phyloP scores from a whole-genome alignment of 176 grass and related monocot species.

The Ananas comosus region DNA sequence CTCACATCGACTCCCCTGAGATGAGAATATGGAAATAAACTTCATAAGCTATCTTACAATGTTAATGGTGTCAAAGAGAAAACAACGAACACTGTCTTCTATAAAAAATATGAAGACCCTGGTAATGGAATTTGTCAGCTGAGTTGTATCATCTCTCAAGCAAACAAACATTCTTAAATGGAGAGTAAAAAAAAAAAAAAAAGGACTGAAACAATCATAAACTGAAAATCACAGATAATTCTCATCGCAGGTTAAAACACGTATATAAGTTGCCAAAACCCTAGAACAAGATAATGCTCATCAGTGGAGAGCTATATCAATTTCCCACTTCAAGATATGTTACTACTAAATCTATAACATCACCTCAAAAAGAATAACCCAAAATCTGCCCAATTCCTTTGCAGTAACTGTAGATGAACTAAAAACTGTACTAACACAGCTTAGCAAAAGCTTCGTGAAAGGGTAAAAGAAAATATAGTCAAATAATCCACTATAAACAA shows the following conservation, averaged over 20 bases:
- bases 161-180: too few species aligned
- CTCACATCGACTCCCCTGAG: background rate
- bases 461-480: background rate
- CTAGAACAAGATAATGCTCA: background rate
- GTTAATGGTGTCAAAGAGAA: background rate
- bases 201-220: background rate
- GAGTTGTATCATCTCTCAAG: too few species aligned
- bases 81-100: background rate
- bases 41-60: background rate
- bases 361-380: background rate
- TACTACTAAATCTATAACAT: background rate
- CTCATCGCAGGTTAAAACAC: background rate
- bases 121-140: too few species aligned
- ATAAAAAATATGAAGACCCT: too few species aligned
- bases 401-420: background rate
- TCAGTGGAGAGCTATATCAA: background rate
- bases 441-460: background rate
- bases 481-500: background rate
- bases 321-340: background rate
- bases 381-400: background rate
- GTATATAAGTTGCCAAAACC: background rate
- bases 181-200: background rate
- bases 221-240: too few species aligned
- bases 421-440: background rate
- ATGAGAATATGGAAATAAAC: background rate